Evolutionary conservation across 1,139 yeast species (phyloP).

Genomic region (Blastobotrys apis): DNA sequence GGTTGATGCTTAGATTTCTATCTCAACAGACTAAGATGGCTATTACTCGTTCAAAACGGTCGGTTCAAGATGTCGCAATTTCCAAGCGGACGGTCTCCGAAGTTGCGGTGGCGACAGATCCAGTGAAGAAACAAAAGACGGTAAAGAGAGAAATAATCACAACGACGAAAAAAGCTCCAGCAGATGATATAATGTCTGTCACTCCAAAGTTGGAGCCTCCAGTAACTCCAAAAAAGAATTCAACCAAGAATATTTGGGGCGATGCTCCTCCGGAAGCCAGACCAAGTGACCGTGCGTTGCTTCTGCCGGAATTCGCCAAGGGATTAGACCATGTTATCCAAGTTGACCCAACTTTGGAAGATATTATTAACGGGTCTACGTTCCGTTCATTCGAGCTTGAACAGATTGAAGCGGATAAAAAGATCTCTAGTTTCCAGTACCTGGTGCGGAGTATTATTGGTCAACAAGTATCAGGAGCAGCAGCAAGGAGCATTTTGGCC

Average conservation of each 20-base stretch:
- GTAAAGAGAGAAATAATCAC: neutral
- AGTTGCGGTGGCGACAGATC: neutral
- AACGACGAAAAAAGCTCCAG: constrained; percentile 1
- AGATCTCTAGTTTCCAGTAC: constrained; percentile 36
- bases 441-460: constrained; percentile 53
- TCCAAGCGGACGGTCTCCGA: neutral
- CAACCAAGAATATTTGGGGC: neutral
- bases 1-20: no score
- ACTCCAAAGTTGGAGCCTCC: no score
- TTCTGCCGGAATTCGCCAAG: constrained; percentile 28
- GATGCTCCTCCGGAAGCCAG: neutral
- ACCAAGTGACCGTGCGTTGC: neutral
- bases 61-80: neutral
- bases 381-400: constrained; percentile 30
- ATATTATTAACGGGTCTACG: constrained; percentile 22
- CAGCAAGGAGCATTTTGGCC: constrained; percentile 61
- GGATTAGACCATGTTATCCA: constrained; percentile 36
- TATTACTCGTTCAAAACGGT: constrained; percentile 3
- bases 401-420: constrained; percentile 13
- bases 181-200: neutral
- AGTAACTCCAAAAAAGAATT: neutral
- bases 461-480: constrained; percentile 83
- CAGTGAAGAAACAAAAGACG: neutral
- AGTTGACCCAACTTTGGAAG: constrained; percentile 37
- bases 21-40: constrained; percentile 5